Percentiles rank a stretch among this genome's conserved stretches.
Evolutionary conservation across 2,329 filamentous ascomycete genomes (phyloP).

Genomic region (Aspergillus transmontanensis): DNA sequence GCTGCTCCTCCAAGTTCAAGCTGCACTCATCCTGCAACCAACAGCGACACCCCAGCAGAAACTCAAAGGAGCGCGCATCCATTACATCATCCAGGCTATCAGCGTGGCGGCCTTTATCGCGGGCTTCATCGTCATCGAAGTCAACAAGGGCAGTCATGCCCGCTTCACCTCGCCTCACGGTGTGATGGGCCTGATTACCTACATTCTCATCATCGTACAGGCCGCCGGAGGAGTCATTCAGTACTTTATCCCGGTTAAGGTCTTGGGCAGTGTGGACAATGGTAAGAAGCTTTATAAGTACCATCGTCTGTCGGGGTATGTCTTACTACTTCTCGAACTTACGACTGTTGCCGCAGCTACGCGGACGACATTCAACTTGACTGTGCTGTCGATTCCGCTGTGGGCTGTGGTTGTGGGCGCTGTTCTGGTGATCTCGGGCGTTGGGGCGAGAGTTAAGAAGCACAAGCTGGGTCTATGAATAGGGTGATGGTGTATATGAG

Average conservation of each 20-base stretch:
- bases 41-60: slow-evolving; percentile 79
- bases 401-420: slow-evolving; percentile 73
- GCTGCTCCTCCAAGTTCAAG: slow-evolving; percentile 75
- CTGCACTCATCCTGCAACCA: slow-evolving; percentile 82
- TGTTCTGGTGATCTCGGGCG: slow-evolving; percentile 68
- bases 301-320: slow-evolving; percentile 77
- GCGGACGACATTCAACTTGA: slow-evolving; percentile 72
- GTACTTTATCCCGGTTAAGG: slow-evolving; percentile 66
- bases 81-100: slow-evolving; percentile 69
- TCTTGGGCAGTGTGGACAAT: slow-evolving; percentile 77
- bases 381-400: slow-evolving; percentile 69
- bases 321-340: slow-evolving; percentile 69
- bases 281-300: slow-evolving; percentile 90
- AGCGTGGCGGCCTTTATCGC: slow-evolving; percentile 45
- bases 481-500: neutral
- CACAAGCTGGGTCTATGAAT: slow-evolving; percentile 69
- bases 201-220: slow-evolving; percentile 71
- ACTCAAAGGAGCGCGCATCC: slow-evolving; percentile 60
- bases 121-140: slow-evolving; percentile 51
- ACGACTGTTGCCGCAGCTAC: slow-evolving; percentile 75
- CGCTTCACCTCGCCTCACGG: slow-evolving; percentile 77
- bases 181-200: slow-evolving; percentile 77
- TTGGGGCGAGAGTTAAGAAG: slow-evolving; percentile 78
- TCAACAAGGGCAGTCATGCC: slow-evolving; percentile 77
- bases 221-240: slow-evolving; percentile 79